Conservation (phyloP, 805 yeast genomes). For the Saccharomyces cerevisiae region DNA sequence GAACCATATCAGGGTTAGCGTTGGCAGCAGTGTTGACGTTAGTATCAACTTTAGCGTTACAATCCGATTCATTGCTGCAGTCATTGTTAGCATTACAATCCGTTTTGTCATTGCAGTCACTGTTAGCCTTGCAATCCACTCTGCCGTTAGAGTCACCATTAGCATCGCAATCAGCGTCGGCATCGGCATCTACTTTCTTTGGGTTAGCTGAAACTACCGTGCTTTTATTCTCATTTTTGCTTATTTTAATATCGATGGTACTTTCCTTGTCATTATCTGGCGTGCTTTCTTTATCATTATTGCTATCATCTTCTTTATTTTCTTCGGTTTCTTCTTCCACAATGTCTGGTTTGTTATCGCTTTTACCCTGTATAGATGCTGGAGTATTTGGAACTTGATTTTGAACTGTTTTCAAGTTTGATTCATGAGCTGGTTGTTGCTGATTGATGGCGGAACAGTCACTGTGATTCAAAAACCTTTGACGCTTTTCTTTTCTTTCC, state of each 20-base stretch:
- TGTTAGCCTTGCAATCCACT: background rate
- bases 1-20: conserved; percentile 1
- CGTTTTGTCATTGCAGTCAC: background rate
- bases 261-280: background rate
- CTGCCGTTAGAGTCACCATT: too few relatives aligned
- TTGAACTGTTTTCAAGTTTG: background rate
- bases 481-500: conserved; percentile 33
- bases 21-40: too few relatives aligned
- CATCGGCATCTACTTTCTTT: conserved; percentile 1
- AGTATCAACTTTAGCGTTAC: background rate
- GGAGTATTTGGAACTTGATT: conserved; percentile 1
- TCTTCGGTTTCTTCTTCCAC: background rate
- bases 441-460: background rate
- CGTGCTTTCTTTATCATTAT: conserved; percentile 1
- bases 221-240: background rate
- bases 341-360: background rate
- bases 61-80: too few relatives aligned
- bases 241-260: background rate
- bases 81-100: background rate
- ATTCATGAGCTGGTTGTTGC: background rate
- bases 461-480: conserved; percentile 6
- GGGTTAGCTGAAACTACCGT: background rate
- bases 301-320: background rate
- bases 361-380: background rate
- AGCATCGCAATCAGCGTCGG: background rate